Conservation (phyloP, 176 grass and related monocot species). For the Aegilops bicornis region DNA sequence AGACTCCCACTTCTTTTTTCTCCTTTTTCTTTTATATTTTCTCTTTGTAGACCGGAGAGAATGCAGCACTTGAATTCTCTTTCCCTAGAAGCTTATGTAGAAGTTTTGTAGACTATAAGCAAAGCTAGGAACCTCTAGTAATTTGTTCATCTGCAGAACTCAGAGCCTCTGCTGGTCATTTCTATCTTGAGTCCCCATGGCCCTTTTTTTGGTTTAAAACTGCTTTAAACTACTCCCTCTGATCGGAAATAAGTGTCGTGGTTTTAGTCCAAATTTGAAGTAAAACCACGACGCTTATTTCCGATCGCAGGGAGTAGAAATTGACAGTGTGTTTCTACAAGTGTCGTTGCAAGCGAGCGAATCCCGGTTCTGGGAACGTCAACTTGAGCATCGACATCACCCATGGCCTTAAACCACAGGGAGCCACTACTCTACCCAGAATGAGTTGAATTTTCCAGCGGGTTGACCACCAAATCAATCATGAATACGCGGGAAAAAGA, state of each 20-base stretch:
- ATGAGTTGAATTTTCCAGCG: constrained; percentile 23
- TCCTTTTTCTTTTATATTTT: not conserved
- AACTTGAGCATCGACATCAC: not conserved
- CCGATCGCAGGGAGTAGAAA: too few species aligned
- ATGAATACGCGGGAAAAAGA: not conserved
- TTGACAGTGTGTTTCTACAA: too few species aligned
- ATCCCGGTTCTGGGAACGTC: not conserved
- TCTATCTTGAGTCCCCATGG: too few species aligned
- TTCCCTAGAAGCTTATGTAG: not conserved
- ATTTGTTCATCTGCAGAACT: not conserved
- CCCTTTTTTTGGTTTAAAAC: too few species aligned
- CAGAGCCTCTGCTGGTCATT: too few species aligned
- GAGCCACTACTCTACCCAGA: constrained; percentile 8
- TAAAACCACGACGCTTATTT: too few species aligned
- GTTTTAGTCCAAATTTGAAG: too few species aligned
- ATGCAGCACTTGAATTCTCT: not conserved
- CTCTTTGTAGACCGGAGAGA: not conserved
- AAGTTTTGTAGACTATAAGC: constrained; percentile 14
- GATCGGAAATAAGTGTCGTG: too few species aligned
- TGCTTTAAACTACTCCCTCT: too few species aligned
- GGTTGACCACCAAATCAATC: not conserved
- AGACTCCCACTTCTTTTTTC: not conserved
- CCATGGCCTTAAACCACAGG: not conserved
- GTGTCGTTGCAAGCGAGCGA: not conserved
- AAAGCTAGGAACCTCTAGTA: not conserved